Conservation (phyloP, 352 stramenopile genomes). For the Phytophthora nicotianae region DNA sequence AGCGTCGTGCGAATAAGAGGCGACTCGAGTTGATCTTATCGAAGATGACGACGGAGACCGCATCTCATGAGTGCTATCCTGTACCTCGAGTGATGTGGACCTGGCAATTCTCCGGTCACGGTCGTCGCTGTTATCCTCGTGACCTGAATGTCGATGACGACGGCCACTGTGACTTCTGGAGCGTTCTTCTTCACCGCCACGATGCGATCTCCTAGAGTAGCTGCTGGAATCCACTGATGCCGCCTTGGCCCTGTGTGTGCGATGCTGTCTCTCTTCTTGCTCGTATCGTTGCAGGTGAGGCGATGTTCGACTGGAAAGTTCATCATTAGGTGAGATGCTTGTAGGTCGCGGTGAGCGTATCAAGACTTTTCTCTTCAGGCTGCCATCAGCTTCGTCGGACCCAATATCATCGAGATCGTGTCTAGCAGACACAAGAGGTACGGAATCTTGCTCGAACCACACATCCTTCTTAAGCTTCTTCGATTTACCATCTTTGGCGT, state of each 20-base stretch:
- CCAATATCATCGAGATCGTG: slow-evolving; percentile 42
- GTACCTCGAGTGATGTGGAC: slow-evolving; percentile 34
- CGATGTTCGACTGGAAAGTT: slow-evolving; percentile 5
- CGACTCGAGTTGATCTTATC: slow-evolving; percentile 8
- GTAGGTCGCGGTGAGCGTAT: slow-evolving; percentile 47
- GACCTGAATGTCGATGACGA: slow-evolving; percentile 17
- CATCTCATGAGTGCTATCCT: slow-evolving; percentile 26
- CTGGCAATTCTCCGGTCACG: slow-evolving; percentile 20
- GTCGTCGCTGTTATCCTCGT: slow-evolving; percentile 9
- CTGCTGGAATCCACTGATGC: slow-evolving; percentile 21
- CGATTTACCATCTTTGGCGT: slow-evolving; percentile 9
- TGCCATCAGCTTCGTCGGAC: slow-evolving; percentile 39
- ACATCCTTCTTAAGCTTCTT: slow-evolving; percentile 34
- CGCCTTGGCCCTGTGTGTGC: slow-evolving; percentile 17
- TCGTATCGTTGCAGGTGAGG: slow-evolving; percentile 16
- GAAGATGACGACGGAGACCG: slow-evolving; percentile 14
- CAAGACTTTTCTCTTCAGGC: slow-evolving; percentile 58
- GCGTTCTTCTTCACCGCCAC: slow-evolving; percentile 12
- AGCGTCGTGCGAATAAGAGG: slow-evolving; percentile 27
- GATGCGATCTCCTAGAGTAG: slow-evolving; percentile 14
- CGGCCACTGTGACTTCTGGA: slow-evolving; percentile 17
- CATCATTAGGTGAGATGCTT: slow-evolving; percentile 10
- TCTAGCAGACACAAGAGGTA: slow-evolving; percentile 58
- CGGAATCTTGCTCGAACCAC: slow-evolving; percentile 72
- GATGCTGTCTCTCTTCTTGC: slow-evolving; percentile 18